phyloP scores from a whole-genome alignment of 1,284 basidiomycete genomes.

The Microbotryum lychnidis-dioicae region DNA sequence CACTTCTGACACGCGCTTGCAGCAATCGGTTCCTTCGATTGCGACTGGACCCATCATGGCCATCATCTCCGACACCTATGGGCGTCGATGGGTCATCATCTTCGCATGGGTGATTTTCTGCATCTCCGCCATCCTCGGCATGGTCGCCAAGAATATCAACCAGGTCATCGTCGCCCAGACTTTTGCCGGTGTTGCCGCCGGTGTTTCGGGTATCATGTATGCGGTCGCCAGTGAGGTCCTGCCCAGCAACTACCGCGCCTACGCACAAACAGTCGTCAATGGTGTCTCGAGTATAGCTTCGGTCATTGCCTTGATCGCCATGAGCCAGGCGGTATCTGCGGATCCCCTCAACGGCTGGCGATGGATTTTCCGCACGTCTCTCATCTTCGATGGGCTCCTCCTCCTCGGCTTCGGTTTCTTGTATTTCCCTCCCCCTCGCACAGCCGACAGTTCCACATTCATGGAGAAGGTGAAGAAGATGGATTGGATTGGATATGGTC shows the following conservation, averaged over 20 bases:
- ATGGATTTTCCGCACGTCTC: slow-evolving; percentile 5
- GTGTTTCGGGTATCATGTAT: slow-evolving; percentile 15
- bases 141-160: slow-evolving; percentile 10
- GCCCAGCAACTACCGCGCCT: slow-evolving; percentile 7
- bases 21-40: slow-evolving; percentile 10
- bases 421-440: slow-evolving; percentile 15
- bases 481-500: slow-evolving; percentile 13
- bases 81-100: slow-evolving; percentile 11
- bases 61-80: slow-evolving; percentile 12
- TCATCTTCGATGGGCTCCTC: slow-evolving; percentile 6
- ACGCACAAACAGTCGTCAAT: slow-evolving; percentile 8
- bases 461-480: neutral
- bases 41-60: slow-evolving; percentile 15
- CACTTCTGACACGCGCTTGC: neutral
- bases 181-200: slow-evolving; percentile 1
- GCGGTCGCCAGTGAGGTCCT: slow-evolving; percentile 8
- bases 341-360: slow-evolving; percentile 18
- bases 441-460: neutral
- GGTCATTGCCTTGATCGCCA: slow-evolving; percentile 7
- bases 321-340: neutral
- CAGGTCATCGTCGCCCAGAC: slow-evolving; percentile 9
- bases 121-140: slow-evolving; percentile 11
- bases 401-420: slow-evolving; percentile 6
- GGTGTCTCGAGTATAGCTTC: slow-evolving; percentile 1
- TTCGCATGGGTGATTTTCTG: slow-evolving; percentile 7